phyloP scores from a whole-genome alignment of 768 basidiomycete species.

The Hydnomerulius pinastri region DNA sequence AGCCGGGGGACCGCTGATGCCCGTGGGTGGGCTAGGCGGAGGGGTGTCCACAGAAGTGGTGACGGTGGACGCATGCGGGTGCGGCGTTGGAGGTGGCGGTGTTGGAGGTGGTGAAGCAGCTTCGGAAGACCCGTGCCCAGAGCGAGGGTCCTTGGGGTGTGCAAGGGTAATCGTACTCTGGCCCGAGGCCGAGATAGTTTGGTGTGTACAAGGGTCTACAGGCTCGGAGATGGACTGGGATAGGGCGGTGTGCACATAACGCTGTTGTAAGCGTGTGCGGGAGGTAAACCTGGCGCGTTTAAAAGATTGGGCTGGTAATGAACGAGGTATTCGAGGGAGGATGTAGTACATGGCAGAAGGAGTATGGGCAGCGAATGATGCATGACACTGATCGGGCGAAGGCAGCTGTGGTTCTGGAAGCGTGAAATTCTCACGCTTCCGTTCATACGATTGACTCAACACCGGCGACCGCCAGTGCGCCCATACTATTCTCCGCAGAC shows the following conservation, averaged over 20 bases:
- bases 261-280: background rate
- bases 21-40: constrained; percentile 14
- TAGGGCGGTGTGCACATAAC: background rate
- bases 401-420: too few relatives aligned
- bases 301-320: background rate
- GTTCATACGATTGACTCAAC: too few relatives aligned
- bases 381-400: too few relatives aligned
- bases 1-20: constrained; percentile 9
- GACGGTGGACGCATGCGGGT: too few relatives aligned
- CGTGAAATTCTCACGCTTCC: background rate
- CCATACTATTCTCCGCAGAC: too few relatives aligned
- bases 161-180: constrained; percentile 11
- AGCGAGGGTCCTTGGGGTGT: constrained; percentile 18
- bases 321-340: background rate
- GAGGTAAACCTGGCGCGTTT: background rate
- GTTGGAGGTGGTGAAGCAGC: background rate
- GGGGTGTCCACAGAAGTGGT: background rate
- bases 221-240: constrained; percentile 5
- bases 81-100: background rate
- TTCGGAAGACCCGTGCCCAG: constrained; percentile 10
- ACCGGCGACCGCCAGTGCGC: too few relatives aligned
- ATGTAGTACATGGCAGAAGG: background rate
- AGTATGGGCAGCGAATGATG: background rate
- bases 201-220: background rate
- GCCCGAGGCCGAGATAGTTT: constrained; percentile 1